Percentiles rank a stretch among this genome's conserved stretches.
phyloP scores from a whole-genome alignment of 2,329 filamentous ascomycete species.

The Aspergillus aculeatus region DNA sequence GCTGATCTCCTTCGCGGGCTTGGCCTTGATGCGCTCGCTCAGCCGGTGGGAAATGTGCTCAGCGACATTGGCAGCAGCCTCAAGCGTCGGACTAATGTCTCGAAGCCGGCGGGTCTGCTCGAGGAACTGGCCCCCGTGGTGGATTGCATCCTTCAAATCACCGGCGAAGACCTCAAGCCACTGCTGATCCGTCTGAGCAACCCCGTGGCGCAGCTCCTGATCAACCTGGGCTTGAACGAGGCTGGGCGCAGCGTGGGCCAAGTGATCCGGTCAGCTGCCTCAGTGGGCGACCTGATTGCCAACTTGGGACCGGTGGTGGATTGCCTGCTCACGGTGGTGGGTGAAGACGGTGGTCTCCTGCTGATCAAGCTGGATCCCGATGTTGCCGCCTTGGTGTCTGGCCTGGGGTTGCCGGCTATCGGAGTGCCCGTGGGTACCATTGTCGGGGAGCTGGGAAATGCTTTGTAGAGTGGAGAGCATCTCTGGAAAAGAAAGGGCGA shows the following conservation, averaged over 20 bases:
- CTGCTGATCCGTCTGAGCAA: slow-evolving; percentile 24
- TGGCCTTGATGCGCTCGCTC: slow-evolving; percentile 11
- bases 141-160: slow-evolving; percentile 12
- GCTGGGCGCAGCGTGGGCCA: slow-evolving; percentile 18
- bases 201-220: slow-evolving; percentile 18
- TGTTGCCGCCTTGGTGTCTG: slow-evolving; percentile 18
- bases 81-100: slow-evolving; percentile 9
- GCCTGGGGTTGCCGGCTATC: not conserved
- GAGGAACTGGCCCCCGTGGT: slow-evolving; percentile 12
- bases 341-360: slow-evolving; percentile 21
- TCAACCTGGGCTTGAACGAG: slow-evolving; percentile 15
- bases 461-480: not conserved
- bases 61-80: slow-evolving; percentile 12
- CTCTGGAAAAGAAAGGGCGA: too few species aligned
- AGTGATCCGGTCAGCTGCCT: slow-evolving; percentile 18
- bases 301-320: slow-evolving; percentile 20
- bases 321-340: slow-evolving; percentile 25
- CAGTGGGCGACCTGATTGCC: slow-evolving; percentile 20
- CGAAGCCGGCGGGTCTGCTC: slow-evolving; percentile 9
- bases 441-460: slow-evolving; percentile 1
- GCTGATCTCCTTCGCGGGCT: slow-evolving; percentile 11
- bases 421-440: slow-evolving; percentile 2
- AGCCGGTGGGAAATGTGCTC: slow-evolving; percentile 17
- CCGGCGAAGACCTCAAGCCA: slow-evolving; percentile 12
- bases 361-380: slow-evolving; percentile 25